These are phyloP conservation scores for Aspergillus sp. DNA, from an alignment of 2,329 filamentous ascomycete species.

Conservation along the genomic window DNA sequence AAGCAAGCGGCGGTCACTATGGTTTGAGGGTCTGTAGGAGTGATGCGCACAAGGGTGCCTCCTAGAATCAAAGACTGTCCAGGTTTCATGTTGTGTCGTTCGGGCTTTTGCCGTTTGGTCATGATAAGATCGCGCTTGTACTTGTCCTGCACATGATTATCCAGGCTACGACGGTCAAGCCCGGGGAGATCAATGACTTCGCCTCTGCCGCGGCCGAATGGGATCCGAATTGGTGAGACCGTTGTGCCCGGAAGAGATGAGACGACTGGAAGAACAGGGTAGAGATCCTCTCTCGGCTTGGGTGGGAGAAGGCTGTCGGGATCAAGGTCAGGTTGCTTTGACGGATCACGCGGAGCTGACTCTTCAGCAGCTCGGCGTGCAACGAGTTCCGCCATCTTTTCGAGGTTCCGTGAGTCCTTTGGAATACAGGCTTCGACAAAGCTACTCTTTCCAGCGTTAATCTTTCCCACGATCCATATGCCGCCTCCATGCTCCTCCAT, in stretches of 20 bases:
- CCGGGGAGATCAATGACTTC: constrained; percentile 94
- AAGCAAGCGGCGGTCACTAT: constrained; percentile 84
- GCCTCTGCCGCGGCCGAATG: constrained; percentile 80
- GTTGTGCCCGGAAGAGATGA: constrained; percentile 90
- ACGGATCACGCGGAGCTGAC: constrained; percentile 13
- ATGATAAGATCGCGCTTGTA: constrained; percentile 72
- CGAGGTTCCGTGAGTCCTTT: constrained; percentile 58
- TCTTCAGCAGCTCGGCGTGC: constrained; percentile 28
- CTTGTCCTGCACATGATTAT: constrained; percentile 67
- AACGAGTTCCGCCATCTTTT: constrained; percentile 36
- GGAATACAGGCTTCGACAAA: constrained; percentile 87
- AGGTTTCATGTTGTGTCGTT: constrained; percentile 70
- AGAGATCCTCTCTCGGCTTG: constrained; percentile 68
- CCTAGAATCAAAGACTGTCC: constrained; percentile 81
- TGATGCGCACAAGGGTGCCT: constrained; percentile 84
- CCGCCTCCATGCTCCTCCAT: constrained; percentile 82
- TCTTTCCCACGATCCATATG: constrained; percentile 96
- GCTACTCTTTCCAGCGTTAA: constrained; percentile 94
- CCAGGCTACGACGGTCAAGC: constrained; percentile 71
- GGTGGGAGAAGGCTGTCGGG: constrained; percentile 69
- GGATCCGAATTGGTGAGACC: constrained; percentile 88
- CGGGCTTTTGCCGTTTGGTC: constrained; percentile 70
- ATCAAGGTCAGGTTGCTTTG: constrained; percentile 23
- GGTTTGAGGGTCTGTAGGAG: constrained; percentile 64
- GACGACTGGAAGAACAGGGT: constrained; percentile 80